Conservation (phyloP, 2,329 filamentous ascomycete genomes). For the Colletotrichum sp. region DNA sequence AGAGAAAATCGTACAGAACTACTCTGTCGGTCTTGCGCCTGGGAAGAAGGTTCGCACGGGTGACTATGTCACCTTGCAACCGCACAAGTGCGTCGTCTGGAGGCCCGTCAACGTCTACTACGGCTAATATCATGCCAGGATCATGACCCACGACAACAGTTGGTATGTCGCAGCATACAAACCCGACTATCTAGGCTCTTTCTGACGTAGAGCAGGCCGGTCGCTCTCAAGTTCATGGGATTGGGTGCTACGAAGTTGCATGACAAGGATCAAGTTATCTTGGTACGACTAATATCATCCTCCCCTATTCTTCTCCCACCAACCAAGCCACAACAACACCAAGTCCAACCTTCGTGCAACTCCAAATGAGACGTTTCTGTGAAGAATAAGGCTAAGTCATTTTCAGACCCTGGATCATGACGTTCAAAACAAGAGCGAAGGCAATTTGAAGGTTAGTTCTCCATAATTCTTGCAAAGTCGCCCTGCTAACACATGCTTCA, state of each 20-base stretch:
- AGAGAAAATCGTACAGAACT: constrained; percentile 89
- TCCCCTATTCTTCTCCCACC: not conserved
- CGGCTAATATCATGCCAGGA: constrained; percentile 40
- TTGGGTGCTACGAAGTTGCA: constrained; percentile 68
- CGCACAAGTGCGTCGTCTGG: constrained; percentile 48
- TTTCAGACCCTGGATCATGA: constrained; percentile 68
- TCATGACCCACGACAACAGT: constrained; percentile 86
- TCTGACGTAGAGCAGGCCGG: not conserved
- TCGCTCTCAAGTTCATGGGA: not conserved
- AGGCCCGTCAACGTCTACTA: not conserved
- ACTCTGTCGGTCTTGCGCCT: constrained; percentile 75
- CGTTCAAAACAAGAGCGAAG: constrained; percentile 80
- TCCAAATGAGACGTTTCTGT: not conserved
- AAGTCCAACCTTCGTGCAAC: not conserved
- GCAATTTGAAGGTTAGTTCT: constrained; percentile 51
- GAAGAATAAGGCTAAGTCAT: not conserved
- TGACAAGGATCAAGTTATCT: constrained; percentile 75
- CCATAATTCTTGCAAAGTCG: accelerated
- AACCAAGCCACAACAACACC: not conserved
- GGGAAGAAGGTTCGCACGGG: constrained; percentile 79
- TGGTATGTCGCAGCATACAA: constrained; percentile 65
- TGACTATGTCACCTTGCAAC: constrained; percentile 80
- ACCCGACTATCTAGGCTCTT: not conserved
- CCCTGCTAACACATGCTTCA: not conserved
- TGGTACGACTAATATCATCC: constrained; percentile 37